These are phyloP conservation scores for Astraeus odoratus DNA, from an alignment of 768 basidiomycete genomes.

Conservation along the genomic window DNA sequence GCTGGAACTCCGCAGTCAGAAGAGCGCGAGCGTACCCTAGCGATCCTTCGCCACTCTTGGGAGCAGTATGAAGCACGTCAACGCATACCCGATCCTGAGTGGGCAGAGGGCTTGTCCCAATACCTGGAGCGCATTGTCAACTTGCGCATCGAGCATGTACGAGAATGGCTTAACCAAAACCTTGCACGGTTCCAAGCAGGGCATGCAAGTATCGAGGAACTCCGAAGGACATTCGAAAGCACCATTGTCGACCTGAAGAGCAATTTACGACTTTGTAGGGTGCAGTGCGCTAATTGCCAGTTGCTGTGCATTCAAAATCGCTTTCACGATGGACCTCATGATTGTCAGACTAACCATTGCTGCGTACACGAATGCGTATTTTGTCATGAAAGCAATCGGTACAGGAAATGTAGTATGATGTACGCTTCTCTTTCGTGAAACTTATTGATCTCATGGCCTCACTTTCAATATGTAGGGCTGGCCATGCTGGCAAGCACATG, in stretches of 20 bases:
- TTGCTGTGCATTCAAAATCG: conserved; percentile 41
- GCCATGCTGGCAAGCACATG: conserved; percentile 52
- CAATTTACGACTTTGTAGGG: conserved; percentile 42
- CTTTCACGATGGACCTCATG: conserved; percentile 39
- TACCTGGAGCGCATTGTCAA: conserved; percentile 36
- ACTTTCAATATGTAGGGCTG: conserved; percentile 37
- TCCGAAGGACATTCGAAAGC: conserved; percentile 38
- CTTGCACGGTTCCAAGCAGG: conserved; percentile 37
- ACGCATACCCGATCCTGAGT: conserved; percentile 21
- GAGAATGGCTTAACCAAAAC: conserved; percentile 46
- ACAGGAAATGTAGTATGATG: conserved; percentile 39
- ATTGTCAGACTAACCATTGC: conserved; percentile 44
- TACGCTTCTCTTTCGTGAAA: conserved; percentile 23
- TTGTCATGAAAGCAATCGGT: conserved; percentile 25
- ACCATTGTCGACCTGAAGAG: conserved; percentile 39
- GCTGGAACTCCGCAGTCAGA: conserved; percentile 12
- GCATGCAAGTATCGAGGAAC: conserved; percentile 37
- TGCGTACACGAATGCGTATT: conserved; percentile 42
- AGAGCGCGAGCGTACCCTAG: conserved; percentile 11
- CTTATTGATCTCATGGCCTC: background rate
- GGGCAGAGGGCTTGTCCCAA: conserved; percentile 31
- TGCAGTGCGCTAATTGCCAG: conserved; percentile 42
- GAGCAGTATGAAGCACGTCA: conserved; percentile 15
- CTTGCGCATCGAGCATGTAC: conserved; percentile 40
- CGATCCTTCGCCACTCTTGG: conserved; percentile 14